These are phyloP conservation scores for Epithele typhae DNA, from an alignment of 768 basidiomycete species.

Conservation along the genomic window DNA sequence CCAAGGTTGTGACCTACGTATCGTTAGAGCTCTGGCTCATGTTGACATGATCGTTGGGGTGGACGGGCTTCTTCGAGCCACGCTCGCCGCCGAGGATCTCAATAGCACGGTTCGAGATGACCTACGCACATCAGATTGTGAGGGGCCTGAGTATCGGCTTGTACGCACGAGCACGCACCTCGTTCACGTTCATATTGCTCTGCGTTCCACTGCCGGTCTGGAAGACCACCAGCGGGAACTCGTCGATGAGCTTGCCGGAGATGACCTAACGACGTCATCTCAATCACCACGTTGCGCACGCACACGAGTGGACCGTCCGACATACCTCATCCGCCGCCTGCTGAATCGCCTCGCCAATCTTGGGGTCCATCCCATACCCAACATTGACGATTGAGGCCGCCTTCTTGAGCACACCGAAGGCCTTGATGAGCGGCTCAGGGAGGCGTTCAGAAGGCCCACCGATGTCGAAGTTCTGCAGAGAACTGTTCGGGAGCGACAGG, in stretches of 20 bases:
- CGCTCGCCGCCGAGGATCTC: slow-evolving; percentile 93
- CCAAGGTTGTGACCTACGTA: slow-evolving; percentile 54
- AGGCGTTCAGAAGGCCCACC: slow-evolving; percentile 92
- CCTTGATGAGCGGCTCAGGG: slow-evolving; percentile 94
- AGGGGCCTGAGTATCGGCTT: neutral
- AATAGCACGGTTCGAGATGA: slow-evolving; percentile 97
- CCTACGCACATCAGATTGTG: no score
- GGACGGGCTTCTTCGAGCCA: slow-evolving; percentile 95
- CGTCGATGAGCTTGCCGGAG: slow-evolving; percentile 87
- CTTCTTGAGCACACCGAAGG: slow-evolving; percentile 96
- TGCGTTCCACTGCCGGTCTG: slow-evolving; percentile 99
- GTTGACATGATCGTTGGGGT: slow-evolving; percentile 99
- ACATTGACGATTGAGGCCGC: slow-evolving; percentile 91
- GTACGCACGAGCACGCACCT: slow-evolving; percentile 44
- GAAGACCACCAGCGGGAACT: slow-evolving; percentile 98
- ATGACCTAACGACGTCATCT: slow-evolving; percentile 65
- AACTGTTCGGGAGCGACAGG: slow-evolving; percentile 39
- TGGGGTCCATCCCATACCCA: slow-evolving; percentile 85
- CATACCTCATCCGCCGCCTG: slow-evolving; percentile 89
- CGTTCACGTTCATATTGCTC: slow-evolving; percentile 98
- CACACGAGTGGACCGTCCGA: neutral
- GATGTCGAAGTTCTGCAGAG: slow-evolving; percentile 97
- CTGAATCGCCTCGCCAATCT: slow-evolving; percentile 84
- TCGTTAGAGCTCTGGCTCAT: slow-evolving; percentile 99
- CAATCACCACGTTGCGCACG: neutral